Evolutionary conservation across 1,139 yeast genomes (phyloP).

Genomic region (Magnusiomyces ingens): DNA sequence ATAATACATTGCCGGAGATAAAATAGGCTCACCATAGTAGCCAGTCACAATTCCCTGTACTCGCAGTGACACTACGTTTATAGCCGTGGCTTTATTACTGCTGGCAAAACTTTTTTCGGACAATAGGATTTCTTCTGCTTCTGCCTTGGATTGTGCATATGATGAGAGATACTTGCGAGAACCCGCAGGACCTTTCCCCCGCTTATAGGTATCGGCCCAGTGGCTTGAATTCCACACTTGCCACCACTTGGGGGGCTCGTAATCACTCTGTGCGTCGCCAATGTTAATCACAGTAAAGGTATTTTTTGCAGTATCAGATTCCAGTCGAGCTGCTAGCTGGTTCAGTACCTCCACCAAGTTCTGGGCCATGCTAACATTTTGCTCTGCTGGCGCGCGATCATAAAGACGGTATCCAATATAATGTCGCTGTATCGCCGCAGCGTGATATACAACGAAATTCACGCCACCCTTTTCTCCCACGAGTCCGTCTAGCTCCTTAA

Average conservation of each 20-base stretch:
- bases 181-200: constrained; percentile 4
- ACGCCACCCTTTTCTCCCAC: background rate
- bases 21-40: constrained; percentile 27
- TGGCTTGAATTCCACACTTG: constrained; percentile 17
- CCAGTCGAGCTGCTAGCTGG: constrained; percentile 6
- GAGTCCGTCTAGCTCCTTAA: constrained; percentile 9
- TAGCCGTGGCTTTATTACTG: background rate
- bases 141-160: constrained; percentile 24
- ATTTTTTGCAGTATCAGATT: background rate
- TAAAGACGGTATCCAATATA: background rate
- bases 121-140: constrained; percentile 17
- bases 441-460: constrained; percentile 19
- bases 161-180: constrained; percentile 19
- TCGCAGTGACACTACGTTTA: constrained; percentile 1
- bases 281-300: constrained; percentile 20
- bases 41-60: constrained; percentile 28
- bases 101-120: constrained; percentile 1
- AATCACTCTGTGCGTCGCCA: constrained; percentile 19
- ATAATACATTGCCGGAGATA: constrained; percentile 24
- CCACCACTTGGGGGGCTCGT: constrained; percentile 21
- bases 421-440: constrained; percentile 19
- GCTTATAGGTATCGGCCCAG: constrained; percentile 11
- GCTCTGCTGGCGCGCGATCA: constrained; percentile 2
- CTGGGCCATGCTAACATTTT: constrained; percentile 16
- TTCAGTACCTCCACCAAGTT: constrained; percentile 12